phyloP scores from a whole-genome alignment of 768 basidiomycete species.

The Mycena sanguinolenta region DNA sequence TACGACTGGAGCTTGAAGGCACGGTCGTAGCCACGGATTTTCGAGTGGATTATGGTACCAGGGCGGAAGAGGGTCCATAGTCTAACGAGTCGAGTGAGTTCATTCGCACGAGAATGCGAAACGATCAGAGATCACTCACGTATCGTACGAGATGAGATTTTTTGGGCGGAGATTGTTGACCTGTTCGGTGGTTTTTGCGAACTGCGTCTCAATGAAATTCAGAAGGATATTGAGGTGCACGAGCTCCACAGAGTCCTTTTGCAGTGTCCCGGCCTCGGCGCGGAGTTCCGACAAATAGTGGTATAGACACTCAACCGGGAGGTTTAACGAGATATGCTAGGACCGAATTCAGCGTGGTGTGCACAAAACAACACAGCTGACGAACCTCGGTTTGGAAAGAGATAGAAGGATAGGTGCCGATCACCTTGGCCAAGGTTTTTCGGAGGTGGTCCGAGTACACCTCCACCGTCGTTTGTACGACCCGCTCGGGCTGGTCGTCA shows the following conservation, averaged over 20 bases:
- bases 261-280: constrained; percentile 21
- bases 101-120: not conserved
- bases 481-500: constrained; percentile 17
- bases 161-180: constrained; percentile 32
- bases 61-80: constrained; percentile 33
- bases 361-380: not conserved
- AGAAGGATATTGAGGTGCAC: constrained; percentile 26
- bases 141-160: constrained; percentile 25
- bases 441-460: constrained; percentile 27
- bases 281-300: constrained; percentile 26
- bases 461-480: constrained; percentile 29
- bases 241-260: constrained; percentile 25
- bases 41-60: constrained; percentile 28
- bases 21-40: constrained; percentile 31
- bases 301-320: constrained; percentile 27
- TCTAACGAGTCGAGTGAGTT: not conserved
- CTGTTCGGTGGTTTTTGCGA: constrained; percentile 26
- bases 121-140: constrained; percentile 14
- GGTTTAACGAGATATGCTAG: constrained; percentile 24
- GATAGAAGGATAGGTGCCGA: constrained; percentile 15
- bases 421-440: constrained; percentile 25
- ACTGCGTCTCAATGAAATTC: constrained; percentile 27
- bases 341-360: not conserved
- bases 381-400: constrained; percentile 31
- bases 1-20: constrained; percentile 27